Evolutionary conservation across 805 yeast genomes (phyloP), one percentile per base, ranked within the genome.

Genomic region (Vanderwaltozyma verrucispora): DNA sequence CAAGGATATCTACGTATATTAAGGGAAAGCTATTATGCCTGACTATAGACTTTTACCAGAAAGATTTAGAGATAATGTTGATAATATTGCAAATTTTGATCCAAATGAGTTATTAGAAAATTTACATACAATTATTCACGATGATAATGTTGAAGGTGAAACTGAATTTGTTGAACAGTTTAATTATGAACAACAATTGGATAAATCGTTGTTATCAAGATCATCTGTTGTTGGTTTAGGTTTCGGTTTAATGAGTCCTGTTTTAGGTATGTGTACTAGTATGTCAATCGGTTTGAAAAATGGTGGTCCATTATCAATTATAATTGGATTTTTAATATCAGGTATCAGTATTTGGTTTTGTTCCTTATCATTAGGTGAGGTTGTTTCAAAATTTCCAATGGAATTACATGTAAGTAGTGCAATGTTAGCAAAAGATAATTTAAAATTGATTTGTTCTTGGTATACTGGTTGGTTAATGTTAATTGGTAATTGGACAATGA

Each of bases 231-330:
- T 83, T 17, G 94, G 92, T 4, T 62, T 83, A 18, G 89, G 92
- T 0, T 81, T 83, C 53, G 76, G 87, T 1, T 60, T 83, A 24
- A 80, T 83, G 88, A 83, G 85, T 30, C 88, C 85, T 0, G 89
- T 88, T 0, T 69, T 81, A 48, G 87, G 89, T 1, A 69, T 83
- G 48, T 75, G 86, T 9, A 75, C 85, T 3, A 80, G 87, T 1
- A 65, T 83, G 54, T 75, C 79, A 50, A 77, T 79, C 23, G 80
- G 84, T 3, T 60, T 83, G 37, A 68, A 76, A 9, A 83, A 81
- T 57, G 94, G 94, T 8, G 86, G 87, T 1, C 79, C 80, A 36
- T 75, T 76, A 12, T 80, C 92, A 0, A 77, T 83, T 30, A 62
- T 83, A 31, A 75, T 79, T 63, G 94, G 94, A 0, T 80, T 85